Evolutionary conservation across 192 early-diverging fungal genomes (phyloP).

Genomic region (Gonapodya sp.): DNA sequence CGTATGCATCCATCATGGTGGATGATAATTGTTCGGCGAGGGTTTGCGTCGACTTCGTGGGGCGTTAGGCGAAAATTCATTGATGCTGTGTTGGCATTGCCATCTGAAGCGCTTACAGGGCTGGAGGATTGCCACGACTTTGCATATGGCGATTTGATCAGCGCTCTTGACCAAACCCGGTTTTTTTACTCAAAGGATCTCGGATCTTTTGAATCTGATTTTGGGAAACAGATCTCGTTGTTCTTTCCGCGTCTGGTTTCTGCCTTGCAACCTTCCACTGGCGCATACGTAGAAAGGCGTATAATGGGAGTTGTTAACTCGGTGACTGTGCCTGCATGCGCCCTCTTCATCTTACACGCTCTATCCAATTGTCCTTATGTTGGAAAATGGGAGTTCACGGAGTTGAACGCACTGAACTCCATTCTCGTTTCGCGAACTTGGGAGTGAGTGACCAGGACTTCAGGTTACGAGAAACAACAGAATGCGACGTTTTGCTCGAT

Average conservation of each 20-base stretch:
- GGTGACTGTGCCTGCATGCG: not conserved
- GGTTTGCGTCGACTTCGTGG: not conserved
- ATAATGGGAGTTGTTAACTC: not conserved
- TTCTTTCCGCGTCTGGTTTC: not conserved
- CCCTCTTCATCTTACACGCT: not conserved
- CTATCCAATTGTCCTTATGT: not conserved
- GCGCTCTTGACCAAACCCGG: not conserved
- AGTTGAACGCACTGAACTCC: not conserved
- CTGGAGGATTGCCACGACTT: not conserved
- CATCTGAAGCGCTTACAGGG: not conserved
- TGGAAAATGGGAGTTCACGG: not conserved
- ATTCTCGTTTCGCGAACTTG: not conserved
- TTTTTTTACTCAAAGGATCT: not conserved
- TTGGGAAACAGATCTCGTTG: not conserved
- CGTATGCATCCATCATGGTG: not conserved
- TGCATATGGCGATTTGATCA: not conserved
- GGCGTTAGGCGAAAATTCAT: not conserved
- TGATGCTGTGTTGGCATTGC: not conserved
- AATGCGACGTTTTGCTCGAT: no score
- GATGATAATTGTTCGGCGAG: not conserved
- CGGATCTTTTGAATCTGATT: not conserved
- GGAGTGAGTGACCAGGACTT: no score
- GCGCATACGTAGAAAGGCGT: not conserved
- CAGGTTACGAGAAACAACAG: no score
- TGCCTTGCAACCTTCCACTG: not conserved